These are phyloP conservation scores for Fomitiporia mediterranea DNA, from an alignment of 1,284 basidiomycete genomes.

Conservation along the genomic window DNA sequence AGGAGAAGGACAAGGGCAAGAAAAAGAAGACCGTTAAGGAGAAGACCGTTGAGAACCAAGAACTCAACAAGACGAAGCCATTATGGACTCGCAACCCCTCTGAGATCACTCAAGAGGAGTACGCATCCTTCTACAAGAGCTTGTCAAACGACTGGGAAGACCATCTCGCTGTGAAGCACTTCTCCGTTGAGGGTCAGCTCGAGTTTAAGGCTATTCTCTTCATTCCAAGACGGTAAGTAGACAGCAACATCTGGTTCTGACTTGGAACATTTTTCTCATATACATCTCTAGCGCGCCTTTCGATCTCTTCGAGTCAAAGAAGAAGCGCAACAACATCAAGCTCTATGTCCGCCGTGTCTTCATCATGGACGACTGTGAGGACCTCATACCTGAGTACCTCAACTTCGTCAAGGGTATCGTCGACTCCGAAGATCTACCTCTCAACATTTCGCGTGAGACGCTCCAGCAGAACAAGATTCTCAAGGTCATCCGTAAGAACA, in stretches of 20 bases:
- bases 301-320: slow-evolving; percentile 99
- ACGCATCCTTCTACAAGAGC: slow-evolving; percentile 98
- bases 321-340: slow-evolving; percentile 99
- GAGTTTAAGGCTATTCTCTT: slow-evolving; percentile 99
- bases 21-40: slow-evolving; percentile 99
- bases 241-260: slow-evolving; percentile 10
- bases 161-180: slow-evolving; percentile 99
- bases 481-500: slow-evolving; percentile 98
- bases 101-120: slow-evolving; percentile 93
- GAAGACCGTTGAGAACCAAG: slow-evolving; percentile 86
- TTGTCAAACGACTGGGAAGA: slow-evolving; percentile 99
- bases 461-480: slow-evolving; percentile 99
- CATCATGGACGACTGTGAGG: slow-evolving; percentile 99
- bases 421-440: slow-evolving; percentile 98
- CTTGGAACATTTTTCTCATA: slow-evolving; percentile 20
- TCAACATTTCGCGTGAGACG: slow-evolving; percentile 99
- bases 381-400: slow-evolving; percentile 99
- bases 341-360: slow-evolving; percentile 99
- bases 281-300: slow-evolving; percentile 74
- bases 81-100: slow-evolving; percentile 98
- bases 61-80: slow-evolving; percentile 99
- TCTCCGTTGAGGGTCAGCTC: slow-evolving; percentile 99
- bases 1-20: slow-evolving; percentile 85
- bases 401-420: slow-evolving; percentile 99
- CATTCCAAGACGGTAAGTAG: slow-evolving; percentile 85